phyloP scores from a whole-genome alignment of 2,329 filamentous ascomycete genomes.

The Escovopsis sp. region DNA sequence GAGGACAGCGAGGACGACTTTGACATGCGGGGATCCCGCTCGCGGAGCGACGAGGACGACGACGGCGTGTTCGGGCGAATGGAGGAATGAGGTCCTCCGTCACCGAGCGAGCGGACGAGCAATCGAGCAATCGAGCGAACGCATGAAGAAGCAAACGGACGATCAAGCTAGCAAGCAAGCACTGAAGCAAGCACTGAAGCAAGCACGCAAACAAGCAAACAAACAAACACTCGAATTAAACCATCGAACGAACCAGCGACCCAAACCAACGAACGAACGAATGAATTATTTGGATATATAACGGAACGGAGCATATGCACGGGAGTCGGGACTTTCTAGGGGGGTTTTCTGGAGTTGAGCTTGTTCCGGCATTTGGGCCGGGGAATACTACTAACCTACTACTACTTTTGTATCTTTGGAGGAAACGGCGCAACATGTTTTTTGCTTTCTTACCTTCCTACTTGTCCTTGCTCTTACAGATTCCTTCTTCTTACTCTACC shows the following conservation, averaged over 20 bases:
- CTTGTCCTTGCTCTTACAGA: too few relatives aligned
- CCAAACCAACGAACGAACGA: too few relatives aligned
- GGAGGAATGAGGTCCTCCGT: conserved; percentile 53
- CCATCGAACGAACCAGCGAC: too few relatives aligned
- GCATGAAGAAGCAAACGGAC: too few relatives aligned
- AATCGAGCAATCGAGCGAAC: too few relatives aligned
- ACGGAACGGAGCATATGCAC: conserved; percentile 4
- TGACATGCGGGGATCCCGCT: conserved; percentile 38
- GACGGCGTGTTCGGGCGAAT: conserved; percentile 92
- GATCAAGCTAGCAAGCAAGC: too few relatives aligned
- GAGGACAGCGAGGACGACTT: conserved; percentile 56
- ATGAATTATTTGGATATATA: conserved; percentile 7
- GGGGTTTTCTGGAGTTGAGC: conserved; percentile 14
- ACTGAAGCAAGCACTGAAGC: too few relatives aligned
- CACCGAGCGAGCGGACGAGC: too few relatives aligned
- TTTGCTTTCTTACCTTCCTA: conserved; percentile 12
- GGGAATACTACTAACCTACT: conserved; percentile 14
- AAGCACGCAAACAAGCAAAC: too few relatives aligned
- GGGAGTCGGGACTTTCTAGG: conserved; percentile 13
- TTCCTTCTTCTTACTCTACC: too few relatives aligned
- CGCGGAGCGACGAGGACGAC: conserved; percentile 74
- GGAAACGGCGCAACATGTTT: conserved; percentile 24
- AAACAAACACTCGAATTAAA: too few relatives aligned
- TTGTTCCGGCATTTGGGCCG: conserved; percentile 19
- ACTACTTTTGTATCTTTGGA: conserved; percentile 4